phyloP scores from a whole-genome alignment of 1,284 basidiomycete genomes.

The Microbotryum scabiosae region DNA sequence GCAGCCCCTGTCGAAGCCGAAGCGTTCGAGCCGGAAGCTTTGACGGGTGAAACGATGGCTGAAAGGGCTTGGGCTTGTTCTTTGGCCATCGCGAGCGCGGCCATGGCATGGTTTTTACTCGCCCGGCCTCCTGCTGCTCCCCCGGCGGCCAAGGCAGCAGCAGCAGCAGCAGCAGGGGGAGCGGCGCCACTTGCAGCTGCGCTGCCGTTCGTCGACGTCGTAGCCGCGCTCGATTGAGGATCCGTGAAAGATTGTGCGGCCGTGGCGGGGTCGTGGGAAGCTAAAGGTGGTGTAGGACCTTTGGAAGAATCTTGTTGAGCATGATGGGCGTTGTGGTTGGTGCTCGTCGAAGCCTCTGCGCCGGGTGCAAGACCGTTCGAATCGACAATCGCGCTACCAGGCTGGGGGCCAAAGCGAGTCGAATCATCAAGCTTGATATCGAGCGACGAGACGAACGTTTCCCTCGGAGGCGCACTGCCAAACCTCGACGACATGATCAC shows the following conservation, averaged over 20 bases:
- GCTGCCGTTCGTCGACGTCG: too few species aligned
- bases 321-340: too few species aligned
- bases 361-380: background rate
- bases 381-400: background rate
- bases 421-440: background rate
- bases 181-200: background rate
- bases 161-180: too few species aligned
- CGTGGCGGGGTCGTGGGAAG: too few species aligned
- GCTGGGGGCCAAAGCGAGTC: background rate
- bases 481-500: background rate
- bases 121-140: slow-evolving; percentile 4
- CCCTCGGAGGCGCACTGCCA: background rate
- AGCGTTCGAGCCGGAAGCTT: too few species aligned
- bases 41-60: too few species aligned
- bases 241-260: too few species aligned
- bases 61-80: background rate
- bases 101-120: slow-evolving; percentile 9
- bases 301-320: too few species aligned
- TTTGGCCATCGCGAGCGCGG: slow-evolving; percentile 1
- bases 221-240: too few species aligned
- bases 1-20: background rate
- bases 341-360: background rate
- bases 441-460: background rate
- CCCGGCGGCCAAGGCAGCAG: too few species aligned
- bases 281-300: too few species aligned